phyloP scores from a whole-genome alignment of 495 filamentous ascomycete species.

The Neurospora sp. region DNA sequence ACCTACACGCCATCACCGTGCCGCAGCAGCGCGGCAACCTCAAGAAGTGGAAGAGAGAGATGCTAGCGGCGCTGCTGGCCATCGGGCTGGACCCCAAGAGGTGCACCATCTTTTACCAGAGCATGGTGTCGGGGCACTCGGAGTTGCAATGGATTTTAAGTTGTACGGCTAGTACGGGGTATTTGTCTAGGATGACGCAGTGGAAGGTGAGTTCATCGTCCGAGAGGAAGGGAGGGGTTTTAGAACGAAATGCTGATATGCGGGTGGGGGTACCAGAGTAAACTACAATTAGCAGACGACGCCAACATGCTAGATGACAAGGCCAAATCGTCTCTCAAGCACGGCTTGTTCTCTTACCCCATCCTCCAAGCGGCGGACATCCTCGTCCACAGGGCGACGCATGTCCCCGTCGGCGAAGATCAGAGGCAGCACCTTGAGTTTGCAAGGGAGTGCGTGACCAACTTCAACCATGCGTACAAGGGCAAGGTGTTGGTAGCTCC shows the following conservation, averaged over 20 bases:
- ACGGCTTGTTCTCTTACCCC: slow-evolving; percentile 94
- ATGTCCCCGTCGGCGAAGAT: slow-evolving; percentile 93
- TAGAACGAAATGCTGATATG: too few species aligned
- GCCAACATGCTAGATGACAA: slow-evolving; percentile 39
- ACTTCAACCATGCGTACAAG: slow-evolving; percentile 70
- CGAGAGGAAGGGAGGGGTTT: too few species aligned
- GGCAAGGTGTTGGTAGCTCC: slow-evolving; percentile 51
- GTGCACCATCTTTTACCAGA: slow-evolving; percentile 81
- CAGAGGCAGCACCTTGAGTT: slow-evolving; percentile 93
- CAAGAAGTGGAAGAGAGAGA: slow-evolving; percentile 54
- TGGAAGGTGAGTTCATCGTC: slow-evolving; percentile 63
- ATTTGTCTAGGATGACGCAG: slow-evolving; percentile 90
- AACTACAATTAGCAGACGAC: slow-evolving; percentile 50
- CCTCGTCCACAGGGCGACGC: slow-evolving; percentile 76
- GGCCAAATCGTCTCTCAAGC: slow-evolving; percentile 52
- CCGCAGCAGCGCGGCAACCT: slow-evolving; percentile 52
- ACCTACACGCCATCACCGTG: slow-evolving; percentile 84
- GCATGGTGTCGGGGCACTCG: slow-evolving; percentile 60
- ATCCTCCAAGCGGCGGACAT: slow-evolving; percentile 95
- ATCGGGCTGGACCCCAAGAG: slow-evolving; percentile 68
- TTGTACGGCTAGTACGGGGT: slow-evolving; percentile 79
- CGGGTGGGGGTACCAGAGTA: slow-evolving; percentile 41
- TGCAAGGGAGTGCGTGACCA: slow-evolving; percentile 66
- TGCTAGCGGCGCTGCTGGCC: slow-evolving; percentile 70
- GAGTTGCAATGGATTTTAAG: slow-evolving; percentile 96